Base-by-base conservation (phyloP, 495 filamentous ascomycete genomes). In the Xanthoparmelia taractica region DNA sequence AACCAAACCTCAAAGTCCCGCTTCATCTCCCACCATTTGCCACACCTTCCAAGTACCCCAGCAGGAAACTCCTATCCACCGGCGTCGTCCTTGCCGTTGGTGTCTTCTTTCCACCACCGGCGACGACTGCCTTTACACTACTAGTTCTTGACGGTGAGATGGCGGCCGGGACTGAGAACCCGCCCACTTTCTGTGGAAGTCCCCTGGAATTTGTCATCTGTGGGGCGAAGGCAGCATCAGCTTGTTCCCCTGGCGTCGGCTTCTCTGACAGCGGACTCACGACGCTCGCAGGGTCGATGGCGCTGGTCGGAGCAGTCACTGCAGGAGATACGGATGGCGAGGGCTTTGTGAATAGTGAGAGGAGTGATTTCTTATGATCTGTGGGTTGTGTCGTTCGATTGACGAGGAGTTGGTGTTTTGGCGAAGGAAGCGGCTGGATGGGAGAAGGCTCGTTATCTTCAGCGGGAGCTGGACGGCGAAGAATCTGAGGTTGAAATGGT, bases 1-100 rank as follows among this genome's bases (percentile, higher is more conserved):
- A 58, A 34, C 13, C 15, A 20, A 41, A 58, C 36, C 23, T 27
- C n/a, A 20, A 48, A 10, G 12, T 17, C 18, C 18, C 45, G 4
- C n/a, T 33, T 60, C 61, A 65, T 52, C 61, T 63, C 29, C 60
- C 63, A n/a, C 54, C 60, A 47, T 64, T 80, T 3, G 81, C 83
- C 55, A 87, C 80, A 60, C 78, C 80, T 66, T 84, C 80, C 70
- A 96, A 73, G 73, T 91, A 95, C 12, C 84, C 87, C 57, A 94
- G 75, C 67, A 95, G 75, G 67, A 95, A 95, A n/a, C 81, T 82
- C 68, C 87, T 85, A 67, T 95, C 84, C 12, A 80, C 84, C 2
- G 85, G 81, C 4, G 84, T 87, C n/a, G 85, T 87, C 43, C 85
- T 81, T 29, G 85, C 76, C 41, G 77, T 76, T 52, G 77, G 75